Base-by-base conservation (phyloP, 2,329 filamentous ascomycete species). In the Fusarium setosum region DNA sequence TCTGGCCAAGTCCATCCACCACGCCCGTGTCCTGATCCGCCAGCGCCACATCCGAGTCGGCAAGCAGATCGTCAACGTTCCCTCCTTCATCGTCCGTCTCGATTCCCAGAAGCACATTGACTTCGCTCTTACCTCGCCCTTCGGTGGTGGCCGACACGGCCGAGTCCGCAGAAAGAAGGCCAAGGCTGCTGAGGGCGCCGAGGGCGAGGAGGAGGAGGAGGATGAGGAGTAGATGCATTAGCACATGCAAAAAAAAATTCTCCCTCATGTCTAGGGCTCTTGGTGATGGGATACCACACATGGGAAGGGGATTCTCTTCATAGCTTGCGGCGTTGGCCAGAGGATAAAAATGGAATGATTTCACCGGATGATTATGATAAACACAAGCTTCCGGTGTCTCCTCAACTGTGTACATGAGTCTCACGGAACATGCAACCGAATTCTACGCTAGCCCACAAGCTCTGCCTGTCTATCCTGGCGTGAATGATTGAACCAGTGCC, bases 91-190 rank as follows among this genome's bases (percentile, higher is more conserved):
- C 82, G 96, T 99, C 84, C 96, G 96, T 86, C 93, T 99, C 80
- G 96, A 99, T 89, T 97, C 94, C 78, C 96, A 99, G 91, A 99
- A 99, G 93, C 96, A 99, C 92, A 98, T 99, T 79, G 96, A 99
- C 89, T 98, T 99, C 83, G 89, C 96, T 69, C 90, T 99, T 73
- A 96, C 91, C 85, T 98, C 95, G 81, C 95, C 96, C 81, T 97
- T 97, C 79, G 96, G 96, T 84, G 94, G 94, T 82, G 96, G 96
- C 81, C 94, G 96, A 77, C 93, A 94, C 77, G 96, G 96, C 76
- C 96, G 96, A 90, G 95, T 97, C 80, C 91, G 93, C 84, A 96
- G 96, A 90, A 99, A 98, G 96, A 99, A 98, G 94, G 93, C 94
- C 83, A 95, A 93, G 88, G 93, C 96, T 75, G 93, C 94, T 67